Evolutionary conservation across 805 yeast genomes (phyloP).

Genomic region (Ogataea sp.): DNA sequence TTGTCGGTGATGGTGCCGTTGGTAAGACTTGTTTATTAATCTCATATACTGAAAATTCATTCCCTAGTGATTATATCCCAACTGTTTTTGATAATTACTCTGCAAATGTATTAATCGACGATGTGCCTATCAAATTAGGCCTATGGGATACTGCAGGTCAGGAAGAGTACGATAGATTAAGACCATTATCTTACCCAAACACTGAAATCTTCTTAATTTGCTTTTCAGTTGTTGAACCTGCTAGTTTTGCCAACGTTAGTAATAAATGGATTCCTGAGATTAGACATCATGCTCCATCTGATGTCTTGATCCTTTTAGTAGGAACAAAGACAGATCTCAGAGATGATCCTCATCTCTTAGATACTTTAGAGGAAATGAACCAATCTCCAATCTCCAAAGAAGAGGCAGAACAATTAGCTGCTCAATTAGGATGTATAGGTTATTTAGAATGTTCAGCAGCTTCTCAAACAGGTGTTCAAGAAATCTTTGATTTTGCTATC

Average conservation of each 20-base stretch:
- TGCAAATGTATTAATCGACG: slow-evolving; percentile 93
- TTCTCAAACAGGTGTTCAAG: slow-evolving; percentile 93
- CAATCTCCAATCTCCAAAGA: slow-evolving; percentile 78
- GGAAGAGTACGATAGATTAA: slow-evolving; percentile 95
- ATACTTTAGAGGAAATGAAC: slow-evolving; percentile 85
- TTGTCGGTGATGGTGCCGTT: slow-evolving; percentile 99
- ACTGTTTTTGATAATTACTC: slow-evolving; percentile 97
- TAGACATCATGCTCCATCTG: slow-evolving; percentile 93
- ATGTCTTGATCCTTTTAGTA: slow-evolving; percentile 92
- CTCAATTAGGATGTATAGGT: slow-evolving; percentile 90
- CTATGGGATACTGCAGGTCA: slow-evolving; percentile 98
- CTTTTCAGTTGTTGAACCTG: slow-evolving; percentile 94
- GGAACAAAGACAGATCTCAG: slow-evolving; percentile 96
- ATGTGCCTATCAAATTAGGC: slow-evolving; percentile 97
- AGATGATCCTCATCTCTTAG: slow-evolving; percentile 85
- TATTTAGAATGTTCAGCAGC: slow-evolving; percentile 97
- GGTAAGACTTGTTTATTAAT: slow-evolving; percentile 95
- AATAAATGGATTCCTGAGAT: slow-evolving; percentile 99
- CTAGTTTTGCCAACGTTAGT: slow-evolving; percentile 93
- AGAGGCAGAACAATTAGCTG: slow-evolving; percentile 88
- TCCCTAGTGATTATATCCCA: slow-evolving; percentile 97
- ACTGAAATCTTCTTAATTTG: slow-evolving; percentile 96
- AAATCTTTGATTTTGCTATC: slow-evolving; percentile 97
- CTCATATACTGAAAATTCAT: slow-evolving; percentile 93
- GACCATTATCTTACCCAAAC: slow-evolving; percentile 95